phyloP scores from a whole-genome alignment of 441 rosid species.

The Aleurites moluccanus region DNA sequence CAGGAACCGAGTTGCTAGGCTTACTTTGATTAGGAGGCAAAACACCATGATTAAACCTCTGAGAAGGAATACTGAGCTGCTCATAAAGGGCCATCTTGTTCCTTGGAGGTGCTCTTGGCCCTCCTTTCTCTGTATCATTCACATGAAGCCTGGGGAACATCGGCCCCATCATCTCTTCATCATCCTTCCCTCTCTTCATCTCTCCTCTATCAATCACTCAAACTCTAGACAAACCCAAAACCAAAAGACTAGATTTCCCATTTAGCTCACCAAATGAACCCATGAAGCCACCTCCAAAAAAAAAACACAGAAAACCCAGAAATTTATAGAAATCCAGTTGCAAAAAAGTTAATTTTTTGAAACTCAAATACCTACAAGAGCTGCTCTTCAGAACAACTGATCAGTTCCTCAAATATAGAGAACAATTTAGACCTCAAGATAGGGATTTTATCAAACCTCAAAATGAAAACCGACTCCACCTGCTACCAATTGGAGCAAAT shows the following conservation, averaged over 20 bases:
- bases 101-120: constrained; percentile 97
- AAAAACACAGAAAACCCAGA: neutral
- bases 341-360: neutral
- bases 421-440: neutral
- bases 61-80: constrained; percentile 83
- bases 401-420: neutral
- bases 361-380: constrained; percentile 1
- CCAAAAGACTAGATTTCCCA: neutral
- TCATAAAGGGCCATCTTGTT: constrained; percentile 98
- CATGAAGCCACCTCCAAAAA: constrained; percentile 19
- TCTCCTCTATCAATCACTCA: constrained; percentile 3
- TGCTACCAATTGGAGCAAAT: neutral
- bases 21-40: constrained; percentile 34
- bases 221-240: constrained; percentile 23
- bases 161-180: constrained; percentile 63
- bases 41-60: constrained; percentile 51
- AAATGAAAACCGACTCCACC: constrained; percentile 1
- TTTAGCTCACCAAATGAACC: constrained; percentile 14
- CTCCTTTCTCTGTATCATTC: constrained; percentile 82
- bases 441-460: neutral
- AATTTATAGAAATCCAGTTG: too few relatives aligned
- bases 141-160: constrained; percentile 92
- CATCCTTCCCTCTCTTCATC: constrained; percentile 79
- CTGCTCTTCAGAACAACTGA: constrained; percentile 14
- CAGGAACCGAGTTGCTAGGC: constrained; percentile 37